Conservation (phyloP, 1,139 yeast genomes). For the Saccharomyces hybrid region DNA sequence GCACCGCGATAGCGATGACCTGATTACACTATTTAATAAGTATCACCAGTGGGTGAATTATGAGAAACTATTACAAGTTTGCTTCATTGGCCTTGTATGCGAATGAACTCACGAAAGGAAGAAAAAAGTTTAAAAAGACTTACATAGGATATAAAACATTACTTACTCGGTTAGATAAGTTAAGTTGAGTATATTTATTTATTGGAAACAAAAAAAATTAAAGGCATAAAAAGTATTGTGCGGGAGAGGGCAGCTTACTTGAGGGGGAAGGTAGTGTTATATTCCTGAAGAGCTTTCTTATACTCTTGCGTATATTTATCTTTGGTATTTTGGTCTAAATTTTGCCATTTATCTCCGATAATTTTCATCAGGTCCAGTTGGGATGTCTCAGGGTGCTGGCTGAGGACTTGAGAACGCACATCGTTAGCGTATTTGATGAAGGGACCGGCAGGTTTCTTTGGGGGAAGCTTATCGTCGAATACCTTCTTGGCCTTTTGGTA, state of each 20-base stretch:
- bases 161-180: neutral
- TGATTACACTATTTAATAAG: conserved; percentile 68
- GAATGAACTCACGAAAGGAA: neutral
- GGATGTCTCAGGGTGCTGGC: conserved; percentile 16
- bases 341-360: conserved; percentile 23
- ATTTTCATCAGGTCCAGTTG: conserved; percentile 17
- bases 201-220: neutral
- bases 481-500: conserved; percentile 8
- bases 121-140: neutral
- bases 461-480: conserved; percentile 18
- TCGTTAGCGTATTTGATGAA: conserved; percentile 18
- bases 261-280: neutral
- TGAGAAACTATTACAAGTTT: conserved; percentile 71
- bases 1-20: conserved; percentile 72
- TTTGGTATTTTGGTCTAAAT: conserved; percentile 12
- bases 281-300: conserved; percentile 12
- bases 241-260: neutral
- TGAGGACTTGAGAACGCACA: conserved; percentile 11
- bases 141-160: neutral
- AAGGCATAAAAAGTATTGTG: neutral
- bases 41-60: conserved; percentile 88
- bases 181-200: too few relatives aligned
- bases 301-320: conserved; percentile 16
- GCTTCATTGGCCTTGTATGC: conserved; percentile 53
- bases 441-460: conserved; percentile 26